Evolutionary conservation across 441 rosid genomes (phyloP).

Genomic region (Daphne laureola): DNA sequence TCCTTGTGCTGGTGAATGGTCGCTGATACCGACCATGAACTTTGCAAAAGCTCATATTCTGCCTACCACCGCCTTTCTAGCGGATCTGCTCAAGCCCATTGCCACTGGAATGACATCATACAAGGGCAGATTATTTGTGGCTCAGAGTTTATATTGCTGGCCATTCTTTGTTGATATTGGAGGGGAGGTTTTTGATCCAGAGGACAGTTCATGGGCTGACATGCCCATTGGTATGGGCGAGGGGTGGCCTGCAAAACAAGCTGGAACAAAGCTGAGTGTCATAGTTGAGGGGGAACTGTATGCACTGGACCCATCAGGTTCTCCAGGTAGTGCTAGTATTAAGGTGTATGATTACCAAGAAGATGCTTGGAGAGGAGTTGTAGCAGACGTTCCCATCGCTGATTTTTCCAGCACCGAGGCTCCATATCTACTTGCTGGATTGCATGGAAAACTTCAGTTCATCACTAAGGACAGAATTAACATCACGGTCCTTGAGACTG

Average conservation of each 20-base stretch:
- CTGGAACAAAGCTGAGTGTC: slow-evolving; percentile 71
- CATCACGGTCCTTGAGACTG: slow-evolving; percentile 54
- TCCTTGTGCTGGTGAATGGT: slow-evolving; percentile 50
- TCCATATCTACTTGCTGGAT: slow-evolving; percentile 79
- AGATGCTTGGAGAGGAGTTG: slow-evolving; percentile 79
- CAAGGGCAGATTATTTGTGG: slow-evolving; percentile 73
- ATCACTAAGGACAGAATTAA: slow-evolving; percentile 55
- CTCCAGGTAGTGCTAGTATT: slow-evolving; percentile 57
- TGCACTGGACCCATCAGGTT: slow-evolving; percentile 68
- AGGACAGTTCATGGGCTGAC: slow-evolving; percentile 62
- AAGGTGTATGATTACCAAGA: slow-evolving; percentile 81
- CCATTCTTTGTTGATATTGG: slow-evolving; percentile 94
- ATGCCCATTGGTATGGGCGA: slow-evolving; percentile 94
- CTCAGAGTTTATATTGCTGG: slow-evolving; percentile 91
- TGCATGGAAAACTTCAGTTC: slow-evolving; percentile 75
- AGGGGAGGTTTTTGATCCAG: slow-evolving; percentile 78
- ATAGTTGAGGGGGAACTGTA: slow-evolving; percentile 81
- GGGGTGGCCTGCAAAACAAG: slow-evolving; percentile 90
- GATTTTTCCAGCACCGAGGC: slow-evolving; percentile 59
- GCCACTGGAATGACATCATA: slow-evolving; percentile 93
- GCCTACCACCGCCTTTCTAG: slow-evolving; percentile 71
- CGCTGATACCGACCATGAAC: slow-evolving; percentile 81
- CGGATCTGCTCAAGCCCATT: slow-evolving; percentile 75
- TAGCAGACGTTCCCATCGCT: slow-evolving; percentile 60
- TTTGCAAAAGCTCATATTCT: slow-evolving; percentile 70